Evolutionary conservation across 345 rosid genomes (phyloP), one percentile per base, ranked within the genome.

Genomic region (Citropsis articulata): DNA sequence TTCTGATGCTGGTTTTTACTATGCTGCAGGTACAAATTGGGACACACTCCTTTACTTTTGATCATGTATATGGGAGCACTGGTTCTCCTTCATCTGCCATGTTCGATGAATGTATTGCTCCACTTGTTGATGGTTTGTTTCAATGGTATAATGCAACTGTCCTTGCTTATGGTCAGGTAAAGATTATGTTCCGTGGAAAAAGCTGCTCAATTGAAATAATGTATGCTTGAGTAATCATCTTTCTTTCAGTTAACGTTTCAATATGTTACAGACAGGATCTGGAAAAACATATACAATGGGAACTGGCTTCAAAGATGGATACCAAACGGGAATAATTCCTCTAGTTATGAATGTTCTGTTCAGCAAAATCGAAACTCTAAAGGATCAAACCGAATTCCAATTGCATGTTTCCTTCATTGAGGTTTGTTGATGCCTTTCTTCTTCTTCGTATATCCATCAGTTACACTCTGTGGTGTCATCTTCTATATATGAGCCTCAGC

Each of bases 251-350:
- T 83, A 75, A 76, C 50, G 35, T 69, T 76, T 69, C 55, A 57
- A 79, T 56, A 30, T 71, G 57, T 79, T 85, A 83, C 91, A 96
- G 97, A 96, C 99, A 7, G 99, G 99, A 80, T 96, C 99, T 0
- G 99, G 99, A 42, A 96, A 96, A 89, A 96, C 99, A 28, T 96
- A 96, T 76, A 96, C 99, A 35, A 96, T 96, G 99, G 99, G 99
- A 50, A 96, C 99, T 50, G 93, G 97, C 74, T 89, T 87, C 79
- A 90, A 90, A 87, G 97, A 94, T 84, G 94, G 91, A 73, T 77
- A 59, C 84, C 95, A 90, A 82, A 84, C 91, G 0, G 98, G 99
- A 57, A 85, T 96, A 76, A 81, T 96, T 78, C 97, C 97, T 83
- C 92, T 81, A 86, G 99, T 94, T 69, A 93, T 96, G 99, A 91